phyloP scores from a whole-genome alignment of 305 asterid genomes.

The Striga hermonthica region DNA sequence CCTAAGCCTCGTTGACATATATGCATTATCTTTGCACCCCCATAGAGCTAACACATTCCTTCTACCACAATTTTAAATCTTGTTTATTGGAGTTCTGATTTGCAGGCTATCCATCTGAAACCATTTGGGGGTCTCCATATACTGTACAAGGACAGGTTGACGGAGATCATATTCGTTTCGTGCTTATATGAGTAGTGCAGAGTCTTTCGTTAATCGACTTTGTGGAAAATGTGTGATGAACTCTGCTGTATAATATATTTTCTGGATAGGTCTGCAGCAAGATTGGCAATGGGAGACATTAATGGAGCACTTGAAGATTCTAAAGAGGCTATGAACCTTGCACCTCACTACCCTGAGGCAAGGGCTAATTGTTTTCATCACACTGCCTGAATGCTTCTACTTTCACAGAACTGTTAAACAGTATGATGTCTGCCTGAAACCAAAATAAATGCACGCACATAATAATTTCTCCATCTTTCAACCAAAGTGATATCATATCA shows the following conservation, averaged over 20 bases:
- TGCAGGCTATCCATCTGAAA: slow-evolving; percentile 75
- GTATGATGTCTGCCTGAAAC: slow-evolving; percentile 19
- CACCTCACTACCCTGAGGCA: slow-evolving; percentile 65
- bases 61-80: no score
- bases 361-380: slow-evolving; percentile 19
- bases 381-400: background rate
- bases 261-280: slow-evolving; percentile 50
- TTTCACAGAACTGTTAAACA: background rate
- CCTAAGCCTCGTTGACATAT: background rate
- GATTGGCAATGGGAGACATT: slow-evolving; percentile 57
- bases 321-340: slow-evolving; percentile 55
- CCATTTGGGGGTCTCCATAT: slow-evolving; percentile 78
- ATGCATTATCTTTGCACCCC: background rate
- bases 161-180: background rate
- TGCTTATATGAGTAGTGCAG: no score
- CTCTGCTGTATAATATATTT: no score
- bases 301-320: slow-evolving; percentile 71
- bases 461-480: no score
- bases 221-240: no score
- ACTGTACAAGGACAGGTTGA: slow-evolving; percentile 68
- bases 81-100: no score
- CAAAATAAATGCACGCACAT: background rate
- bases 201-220: background rate
- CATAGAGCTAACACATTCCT: no score
- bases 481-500: no score